A percentile compares a stretch with the other conserved stretches of the same genome.
These are phyloP conservation scores for Penicillium subrubescens DNA, from an alignment of 495 filamentous ascomycete genomes.

Conservation along the genomic window DNA sequence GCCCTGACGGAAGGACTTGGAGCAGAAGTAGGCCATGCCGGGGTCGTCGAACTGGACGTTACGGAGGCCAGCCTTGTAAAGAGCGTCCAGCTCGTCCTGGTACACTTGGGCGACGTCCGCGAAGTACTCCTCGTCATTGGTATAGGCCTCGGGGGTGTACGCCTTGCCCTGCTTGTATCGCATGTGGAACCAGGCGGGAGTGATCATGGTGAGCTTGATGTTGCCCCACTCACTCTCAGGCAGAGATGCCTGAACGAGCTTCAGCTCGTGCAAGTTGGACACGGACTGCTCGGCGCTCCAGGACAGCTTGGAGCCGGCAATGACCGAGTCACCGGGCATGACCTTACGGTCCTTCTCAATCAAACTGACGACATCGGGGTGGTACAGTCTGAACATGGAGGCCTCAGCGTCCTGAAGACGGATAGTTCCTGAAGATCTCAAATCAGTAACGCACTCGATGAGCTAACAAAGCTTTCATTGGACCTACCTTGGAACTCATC, in stretches of 20 bases:
- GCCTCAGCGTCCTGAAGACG: constrained; percentile 46
- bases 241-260: constrained; percentile 54
- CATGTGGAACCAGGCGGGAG: constrained; percentile 69
- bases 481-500: constrained; percentile 64
- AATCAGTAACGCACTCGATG: not conserved
- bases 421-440: constrained; percentile 33
- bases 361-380: constrained; percentile 73
- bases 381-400: constrained; percentile 65
- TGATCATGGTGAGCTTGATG: constrained; percentile 66
- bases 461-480: constrained; percentile 16
- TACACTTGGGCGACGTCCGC: constrained; percentile 62
- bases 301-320: constrained; percentile 64
- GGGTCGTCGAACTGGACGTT: constrained; percentile 70
- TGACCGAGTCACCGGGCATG: constrained; percentile 62
- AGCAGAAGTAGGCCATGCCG: constrained; percentile 67
- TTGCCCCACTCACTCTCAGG: constrained; percentile 51
- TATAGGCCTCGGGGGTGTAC: constrained; percentile 58
- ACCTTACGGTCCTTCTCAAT: constrained; percentile 59
- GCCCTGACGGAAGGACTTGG: constrained; percentile 61
- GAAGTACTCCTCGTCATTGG: constrained; percentile 61
- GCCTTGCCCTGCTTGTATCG: constrained; percentile 60
- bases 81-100: constrained; percentile 58
- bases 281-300: constrained; percentile 51
- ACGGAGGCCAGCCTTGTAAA: constrained; percentile 63
- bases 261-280: constrained; percentile 60